These are phyloP conservation scores for Bruguiera gymnorhiza DNA, from an alignment of 345 rosid genomes.

Conservation along the genomic window DNA sequence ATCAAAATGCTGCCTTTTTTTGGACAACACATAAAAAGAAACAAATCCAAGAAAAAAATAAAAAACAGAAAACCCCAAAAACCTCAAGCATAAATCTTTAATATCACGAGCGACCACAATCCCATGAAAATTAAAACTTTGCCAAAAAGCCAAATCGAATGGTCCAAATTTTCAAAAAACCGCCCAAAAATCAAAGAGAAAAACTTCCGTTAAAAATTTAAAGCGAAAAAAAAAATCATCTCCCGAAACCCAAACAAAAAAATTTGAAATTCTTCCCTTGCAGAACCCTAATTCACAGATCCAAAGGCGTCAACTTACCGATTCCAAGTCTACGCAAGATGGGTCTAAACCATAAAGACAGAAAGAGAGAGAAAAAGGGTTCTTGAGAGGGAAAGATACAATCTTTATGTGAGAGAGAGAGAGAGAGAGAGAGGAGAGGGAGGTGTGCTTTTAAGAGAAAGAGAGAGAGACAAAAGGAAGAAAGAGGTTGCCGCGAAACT, in stretches of 20 bases:
- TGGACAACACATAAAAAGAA: not conserved
- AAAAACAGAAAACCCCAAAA: conserved; percentile 4
- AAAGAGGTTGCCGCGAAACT: conserved; percentile 83
- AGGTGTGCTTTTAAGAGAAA: conserved; percentile 6
- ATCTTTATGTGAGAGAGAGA: no score
- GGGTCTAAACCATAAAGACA: conserved; percentile 9
- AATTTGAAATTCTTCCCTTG: not conserved
- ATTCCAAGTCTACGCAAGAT: conserved; percentile 15
- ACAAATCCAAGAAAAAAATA: not conserved
- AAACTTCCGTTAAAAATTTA: not conserved
- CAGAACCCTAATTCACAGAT: conserved; percentile 51
- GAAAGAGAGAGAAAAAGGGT: conserved; percentile 18
- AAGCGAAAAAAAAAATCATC: not conserved
- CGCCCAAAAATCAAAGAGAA: conserved; percentile 8
- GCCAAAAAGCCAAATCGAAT: not conserved
- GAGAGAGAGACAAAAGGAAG: conserved; percentile 16
- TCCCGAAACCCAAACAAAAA: conserved; percentile 9
- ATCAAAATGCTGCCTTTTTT: not conserved
- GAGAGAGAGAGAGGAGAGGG: conserved; percentile 23
- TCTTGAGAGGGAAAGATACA: conserved; percentile 10
- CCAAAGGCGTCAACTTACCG: conserved; percentile 31
- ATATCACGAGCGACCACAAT: not conserved
- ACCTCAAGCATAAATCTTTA: not conserved
- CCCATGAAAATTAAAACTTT: conserved; percentile 3
- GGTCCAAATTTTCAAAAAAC: conserved; percentile 3